Evolutionary conservation across 805 yeast species (phyloP).

Genomic region (Schwanniomyces occidentalis): DNA sequence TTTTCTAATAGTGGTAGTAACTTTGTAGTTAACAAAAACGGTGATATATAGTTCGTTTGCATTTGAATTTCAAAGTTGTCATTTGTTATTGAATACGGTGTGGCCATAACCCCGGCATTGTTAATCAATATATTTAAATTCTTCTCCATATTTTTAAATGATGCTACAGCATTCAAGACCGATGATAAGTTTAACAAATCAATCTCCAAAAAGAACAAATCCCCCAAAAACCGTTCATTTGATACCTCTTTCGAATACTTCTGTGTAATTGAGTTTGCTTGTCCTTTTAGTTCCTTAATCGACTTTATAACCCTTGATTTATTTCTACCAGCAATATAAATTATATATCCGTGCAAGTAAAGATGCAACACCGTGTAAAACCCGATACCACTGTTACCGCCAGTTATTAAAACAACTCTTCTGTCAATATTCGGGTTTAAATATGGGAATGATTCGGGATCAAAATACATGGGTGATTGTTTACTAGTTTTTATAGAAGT

Average conservation of each 20-base stretch:
- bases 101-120: slow-evolving; percentile 80
- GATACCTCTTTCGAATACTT: slow-evolving; percentile 20
- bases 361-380: slow-evolving; percentile 73
- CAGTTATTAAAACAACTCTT: slow-evolving; percentile 71
- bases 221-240: slow-evolving; percentile 31
- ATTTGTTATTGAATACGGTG: slow-evolving; percentile 63
- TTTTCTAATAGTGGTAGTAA: slow-evolving; percentile 54
- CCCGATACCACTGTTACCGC: slow-evolving; percentile 83
- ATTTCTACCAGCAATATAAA: slow-evolving; percentile 75
- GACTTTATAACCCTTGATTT: slow-evolving; percentile 55
- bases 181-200: slow-evolving; percentile 35
- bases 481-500: too few species aligned
- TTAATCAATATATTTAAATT: slow-evolving; percentile 63
- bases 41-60: slow-evolving; percentile 77
- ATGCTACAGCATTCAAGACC: slow-evolving; percentile 45
- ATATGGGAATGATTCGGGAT: slow-evolving; percentile 61
- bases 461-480: slow-evolving; percentile 17
- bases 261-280: slow-evolving; percentile 43
- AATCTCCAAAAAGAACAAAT: slow-evolving; percentile 36
- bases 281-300: slow-evolving; percentile 52
- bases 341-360: slow-evolving; percentile 73
- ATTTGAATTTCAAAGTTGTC: slow-evolving; percentile 78
- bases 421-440: slow-evolving; percentile 54
- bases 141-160: slow-evolving; percentile 47
- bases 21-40: slow-evolving; percentile 65